Conservation (phyloP, 495 filamentous ascomycete genomes). For the Mytilinidion resinicola region DNA sequence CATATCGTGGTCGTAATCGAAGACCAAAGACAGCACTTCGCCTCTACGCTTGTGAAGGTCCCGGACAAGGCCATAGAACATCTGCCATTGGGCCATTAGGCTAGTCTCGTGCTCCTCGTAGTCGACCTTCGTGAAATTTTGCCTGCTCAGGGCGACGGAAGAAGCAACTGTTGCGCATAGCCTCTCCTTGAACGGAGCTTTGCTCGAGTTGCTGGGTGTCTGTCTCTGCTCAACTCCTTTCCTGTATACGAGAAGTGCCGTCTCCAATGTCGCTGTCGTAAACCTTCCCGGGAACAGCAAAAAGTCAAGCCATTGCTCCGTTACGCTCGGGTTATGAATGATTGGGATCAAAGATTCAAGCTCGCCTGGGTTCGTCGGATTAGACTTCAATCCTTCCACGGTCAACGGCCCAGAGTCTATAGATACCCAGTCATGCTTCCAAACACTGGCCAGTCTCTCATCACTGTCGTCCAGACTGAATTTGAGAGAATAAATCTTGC, state of each 20-base stretch:
- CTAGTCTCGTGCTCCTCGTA: slow-evolving; percentile 63
- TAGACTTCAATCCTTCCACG: slow-evolving; percentile 24
- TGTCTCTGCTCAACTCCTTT: slow-evolving; percentile 19
- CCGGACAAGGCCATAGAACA: slow-evolving; percentile 75
- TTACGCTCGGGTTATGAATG: slow-evolving; percentile 7
- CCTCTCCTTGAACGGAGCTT: slow-evolving; percentile 54
- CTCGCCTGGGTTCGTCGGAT: slow-evolving; percentile 29
- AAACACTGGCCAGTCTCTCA: slow-evolving; percentile 45
- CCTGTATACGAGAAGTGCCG: slow-evolving; percentile 64
- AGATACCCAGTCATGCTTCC: slow-evolving; percentile 65
- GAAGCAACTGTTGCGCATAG: slow-evolving; percentile 64
- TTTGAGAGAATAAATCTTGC: slow-evolving; percentile 55
- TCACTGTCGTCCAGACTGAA: slow-evolving; percentile 33
- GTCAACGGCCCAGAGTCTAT: slow-evolving; percentile 44
- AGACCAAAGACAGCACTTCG: slow-evolving; percentile 68
- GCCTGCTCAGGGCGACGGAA: slow-evolving; percentile 54
- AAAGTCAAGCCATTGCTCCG: slow-evolving; percentile 44
- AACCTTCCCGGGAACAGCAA: slow-evolving; percentile 79
- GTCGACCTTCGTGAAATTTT: slow-evolving; percentile 59
- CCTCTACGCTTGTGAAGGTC: slow-evolving; percentile 82
- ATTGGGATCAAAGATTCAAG: slow-evolving; percentile 2
- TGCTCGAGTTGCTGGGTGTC: slow-evolving; percentile 18
- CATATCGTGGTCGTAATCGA: slow-evolving; percentile 62
- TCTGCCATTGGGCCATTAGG: slow-evolving; percentile 77
- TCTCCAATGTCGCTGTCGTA: slow-evolving; percentile 68